Conservation (phyloP, 2,329 filamentous ascomycete species). For the Phialemonium atrogriseum region DNA sequence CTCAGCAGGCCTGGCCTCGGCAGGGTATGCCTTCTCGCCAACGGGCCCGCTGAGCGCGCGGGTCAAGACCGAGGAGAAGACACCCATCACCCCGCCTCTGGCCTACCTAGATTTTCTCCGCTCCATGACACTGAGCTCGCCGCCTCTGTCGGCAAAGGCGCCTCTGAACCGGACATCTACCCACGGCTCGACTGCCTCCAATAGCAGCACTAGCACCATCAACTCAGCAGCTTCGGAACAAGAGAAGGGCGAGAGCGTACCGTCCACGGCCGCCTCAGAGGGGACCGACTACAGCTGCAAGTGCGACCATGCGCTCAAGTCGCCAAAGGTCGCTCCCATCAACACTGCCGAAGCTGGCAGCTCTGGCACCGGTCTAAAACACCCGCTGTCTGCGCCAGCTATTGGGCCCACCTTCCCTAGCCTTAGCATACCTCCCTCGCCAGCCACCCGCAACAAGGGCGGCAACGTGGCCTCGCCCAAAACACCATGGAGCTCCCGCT, state of each 20-base stretch:
- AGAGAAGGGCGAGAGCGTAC: conserved; percentile 27
- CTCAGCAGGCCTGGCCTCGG: conserved; percentile 23
- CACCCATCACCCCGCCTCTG: conserved; percentile 81
- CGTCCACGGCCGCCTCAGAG: conserved; percentile 50
- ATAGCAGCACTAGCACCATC: conserved; percentile 36
- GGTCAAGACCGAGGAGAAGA: conserved; percentile 67
- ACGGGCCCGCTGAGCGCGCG: conserved; percentile 30
- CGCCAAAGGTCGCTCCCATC: conserved; percentile 3
- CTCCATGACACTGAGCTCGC: conserved; percentile 57
- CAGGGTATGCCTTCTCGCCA: conserved; percentile 23
- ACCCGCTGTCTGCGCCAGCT: conserved; percentile 52
- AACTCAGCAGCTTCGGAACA: conserved; percentile 30
- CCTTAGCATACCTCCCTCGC: conserved; percentile 71
- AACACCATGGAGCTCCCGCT: conserved; percentile 67
- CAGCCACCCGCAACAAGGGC: conserved; percentile 50
- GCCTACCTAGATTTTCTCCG: conserved; percentile 94
- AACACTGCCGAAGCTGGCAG: conserved; percentile 5
- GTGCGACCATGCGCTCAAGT: conserved; percentile 26
- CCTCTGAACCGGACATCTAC: conserved; percentile 16
- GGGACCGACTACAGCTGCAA: conserved; percentile 46
- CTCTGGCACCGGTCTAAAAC: conserved; percentile 23
- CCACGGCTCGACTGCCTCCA: neutral
- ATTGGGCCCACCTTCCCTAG: conserved; percentile 54
- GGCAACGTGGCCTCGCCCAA: conserved; percentile 54
- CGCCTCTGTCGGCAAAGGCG: conserved; percentile 20